Conservation (phyloP, 2,329 filamentous ascomycete genomes). For the Thielaviopsis ethacetica region DNA sequence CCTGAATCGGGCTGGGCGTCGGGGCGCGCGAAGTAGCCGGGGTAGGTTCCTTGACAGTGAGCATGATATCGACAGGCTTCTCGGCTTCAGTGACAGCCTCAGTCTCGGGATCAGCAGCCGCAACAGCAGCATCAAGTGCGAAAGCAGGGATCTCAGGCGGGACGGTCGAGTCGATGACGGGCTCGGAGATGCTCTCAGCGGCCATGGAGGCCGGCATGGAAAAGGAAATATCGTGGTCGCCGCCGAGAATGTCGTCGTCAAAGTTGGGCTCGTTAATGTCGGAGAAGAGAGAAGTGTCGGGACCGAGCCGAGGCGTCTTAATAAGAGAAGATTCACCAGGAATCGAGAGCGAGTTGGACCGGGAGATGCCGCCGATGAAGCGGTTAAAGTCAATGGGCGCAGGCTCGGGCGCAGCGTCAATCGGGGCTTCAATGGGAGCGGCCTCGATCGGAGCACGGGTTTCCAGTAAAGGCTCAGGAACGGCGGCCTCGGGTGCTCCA, state of each 20-base stretch:
- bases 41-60: conserved; percentile 10
- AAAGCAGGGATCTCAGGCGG: not conserved
- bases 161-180: not conserved
- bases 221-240: conserved; percentile 5
- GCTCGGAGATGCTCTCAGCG: conserved; percentile 4
- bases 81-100: not conserved
- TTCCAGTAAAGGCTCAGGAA: too few relatives aligned
- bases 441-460: not conserved
- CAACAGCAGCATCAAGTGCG: not conserved
- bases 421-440: not conserved
- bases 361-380: not conserved
- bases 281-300: conserved; percentile 7
- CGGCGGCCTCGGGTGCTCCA: not conserved
- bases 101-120: not conserved
- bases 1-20: not conserved
- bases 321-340: not conserved
- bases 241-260: conserved; percentile 6
- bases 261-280: conserved; percentile 9
- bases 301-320: conserved; percentile 10
- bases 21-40: conserved; percentile 8
- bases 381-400: not conserved
- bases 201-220: conserved; percentile 11
- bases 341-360: not conserved
- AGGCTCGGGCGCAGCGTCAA: not conserved
- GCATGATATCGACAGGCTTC: not conserved